A percentile compares a stretch with the other conserved stretches of the same genome.
Conservation (phyloP, 208 protist species). For the Crithidia expoeki region DNA sequence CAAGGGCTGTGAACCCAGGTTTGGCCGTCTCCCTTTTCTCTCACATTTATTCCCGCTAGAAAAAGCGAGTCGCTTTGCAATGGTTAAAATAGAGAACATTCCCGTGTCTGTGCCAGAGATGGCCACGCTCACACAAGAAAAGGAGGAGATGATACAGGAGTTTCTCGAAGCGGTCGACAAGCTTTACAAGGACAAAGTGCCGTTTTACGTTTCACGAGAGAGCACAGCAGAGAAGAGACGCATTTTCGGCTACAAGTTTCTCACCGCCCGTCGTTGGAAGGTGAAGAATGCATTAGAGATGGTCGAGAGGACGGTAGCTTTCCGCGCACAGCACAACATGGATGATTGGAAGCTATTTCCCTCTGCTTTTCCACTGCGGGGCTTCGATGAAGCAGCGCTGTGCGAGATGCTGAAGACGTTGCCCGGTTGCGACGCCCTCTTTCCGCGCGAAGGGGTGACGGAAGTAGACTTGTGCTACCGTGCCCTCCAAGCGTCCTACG, state of each 20-base stretch:
- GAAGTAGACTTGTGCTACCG: conserved; percentile 49
- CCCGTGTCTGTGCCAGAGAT: conserved; percentile 52
- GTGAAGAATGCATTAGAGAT: conserved; percentile 50
- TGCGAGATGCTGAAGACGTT: conserved; percentile 30
- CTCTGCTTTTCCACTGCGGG: conserved; percentile 55
- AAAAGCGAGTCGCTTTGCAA: conserved; percentile 3
- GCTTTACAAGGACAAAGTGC: conserved; percentile 27
- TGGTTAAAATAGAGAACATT: conserved; percentile 50
- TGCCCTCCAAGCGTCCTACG: conserved; percentile 52
- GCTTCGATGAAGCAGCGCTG: conserved; percentile 54
- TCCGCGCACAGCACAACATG: conserved; percentile 46
- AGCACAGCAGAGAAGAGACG: conserved; percentile 31
- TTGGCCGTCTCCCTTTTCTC: too few relatives aligned
- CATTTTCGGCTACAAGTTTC: conserved; percentile 63
- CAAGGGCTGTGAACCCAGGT: too few relatives aligned
- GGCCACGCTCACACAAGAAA: conserved; percentile 35
- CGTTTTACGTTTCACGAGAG: conserved; percentile 46
- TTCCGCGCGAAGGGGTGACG: conserved; percentile 20
- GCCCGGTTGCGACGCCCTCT: conserved; percentile 19
- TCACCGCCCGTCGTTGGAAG: conserved; percentile 74
- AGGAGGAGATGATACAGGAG: conserved; percentile 40
- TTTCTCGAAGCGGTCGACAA: conserved; percentile 40
- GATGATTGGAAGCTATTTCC: conserved; percentile 65
- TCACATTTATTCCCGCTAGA: neutral
- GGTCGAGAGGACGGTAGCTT: conserved; percentile 54